Conservation (phyloP, 2,329 filamentous ascomycete genomes). For the Colletotrichum tropicale region DNA sequence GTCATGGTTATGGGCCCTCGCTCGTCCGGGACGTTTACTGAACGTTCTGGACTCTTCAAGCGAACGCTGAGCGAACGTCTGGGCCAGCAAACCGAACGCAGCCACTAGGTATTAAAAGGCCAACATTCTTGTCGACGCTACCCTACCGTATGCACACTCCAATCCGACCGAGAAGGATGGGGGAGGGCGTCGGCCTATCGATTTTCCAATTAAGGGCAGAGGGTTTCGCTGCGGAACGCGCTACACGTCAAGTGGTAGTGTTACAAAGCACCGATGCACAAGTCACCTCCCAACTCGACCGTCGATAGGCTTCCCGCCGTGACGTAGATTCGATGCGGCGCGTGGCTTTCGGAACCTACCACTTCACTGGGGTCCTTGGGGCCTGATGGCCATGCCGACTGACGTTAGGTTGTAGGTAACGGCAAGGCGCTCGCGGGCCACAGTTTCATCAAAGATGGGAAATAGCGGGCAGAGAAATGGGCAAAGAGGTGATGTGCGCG, state of each 20-base stretch:
- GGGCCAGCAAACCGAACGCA: conserved; percentile 1
- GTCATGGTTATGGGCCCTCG: not conserved
- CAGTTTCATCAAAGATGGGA: conserved; percentile 5
- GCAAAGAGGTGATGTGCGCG: not conserved
- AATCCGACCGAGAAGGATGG: not conserved
- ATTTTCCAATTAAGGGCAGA: not conserved
- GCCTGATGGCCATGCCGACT: not conserved
- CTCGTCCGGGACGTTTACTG: not conserved
- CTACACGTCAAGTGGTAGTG: not conserved
- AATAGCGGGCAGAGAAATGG: not conserved
- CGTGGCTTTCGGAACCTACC: conserved; percentile 1
- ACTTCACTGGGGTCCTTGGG: not conserved
- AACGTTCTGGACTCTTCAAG: conserved; percentile 11
- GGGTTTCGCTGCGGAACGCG: conserved; percentile 4
- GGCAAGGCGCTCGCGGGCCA: not conserved
- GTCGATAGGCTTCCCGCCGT: not conserved
- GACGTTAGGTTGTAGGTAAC: not conserved
- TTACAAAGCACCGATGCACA: not conserved
- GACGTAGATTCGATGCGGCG: conserved; percentile 12
- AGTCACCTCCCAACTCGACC: conserved; percentile 2
- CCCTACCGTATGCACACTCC: not conserved
- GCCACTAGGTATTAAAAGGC: not conserved
- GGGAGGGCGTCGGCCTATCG: conserved; percentile 8
- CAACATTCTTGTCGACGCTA: not conserved
- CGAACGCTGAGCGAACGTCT: conserved; percentile 2